These are phyloP conservation scores for Russula abietina DNA, from an alignment of 768 basidiomycete species.

Conservation along the genomic window DNA sequence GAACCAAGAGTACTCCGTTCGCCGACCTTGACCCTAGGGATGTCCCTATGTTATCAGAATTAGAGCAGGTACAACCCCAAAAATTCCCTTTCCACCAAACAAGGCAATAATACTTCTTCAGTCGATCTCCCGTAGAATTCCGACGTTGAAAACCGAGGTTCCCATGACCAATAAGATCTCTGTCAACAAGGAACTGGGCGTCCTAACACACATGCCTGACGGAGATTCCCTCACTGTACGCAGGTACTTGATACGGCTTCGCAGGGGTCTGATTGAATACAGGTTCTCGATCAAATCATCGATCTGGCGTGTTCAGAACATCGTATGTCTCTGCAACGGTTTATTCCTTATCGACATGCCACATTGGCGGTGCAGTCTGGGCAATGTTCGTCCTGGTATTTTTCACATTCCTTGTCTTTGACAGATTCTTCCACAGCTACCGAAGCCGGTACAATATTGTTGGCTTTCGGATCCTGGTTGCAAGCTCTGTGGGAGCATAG, in stretches of 20 bases:
- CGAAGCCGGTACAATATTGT: neutral
- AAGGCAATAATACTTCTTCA: neutral
- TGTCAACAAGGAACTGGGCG: slow-evolving; percentile 18
- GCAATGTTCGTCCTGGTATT: slow-evolving; percentile 35
- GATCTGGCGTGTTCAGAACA: slow-evolving; percentile 20
- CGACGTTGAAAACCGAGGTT: neutral
- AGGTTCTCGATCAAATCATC: slow-evolving; percentile 32
- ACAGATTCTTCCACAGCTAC: neutral
- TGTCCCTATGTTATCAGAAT: neutral
- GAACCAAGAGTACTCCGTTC: neutral
- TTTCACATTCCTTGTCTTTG: neutral
- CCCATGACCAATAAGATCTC: neutral
- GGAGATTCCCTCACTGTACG: slow-evolving; percentile 3
- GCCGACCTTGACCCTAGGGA: neutral
- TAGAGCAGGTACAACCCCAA: neutral
- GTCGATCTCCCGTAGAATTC: neutral
- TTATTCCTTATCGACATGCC: slow-evolving; percentile 53
- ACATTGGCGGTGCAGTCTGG: slow-evolving; percentile 43
- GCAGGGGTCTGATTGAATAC: neutral
- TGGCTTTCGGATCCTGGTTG: slow-evolving; percentile 21
- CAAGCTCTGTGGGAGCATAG: slow-evolving; percentile 21
- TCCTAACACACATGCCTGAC: slow-evolving; percentile 12
- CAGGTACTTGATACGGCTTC: neutral
- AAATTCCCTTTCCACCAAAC: too few species aligned
- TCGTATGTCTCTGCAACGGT: slow-evolving; percentile 36